Conservation (phyloP, 805 yeast species). For the Saccharomycopsis oosterbeekiorum region DNA sequence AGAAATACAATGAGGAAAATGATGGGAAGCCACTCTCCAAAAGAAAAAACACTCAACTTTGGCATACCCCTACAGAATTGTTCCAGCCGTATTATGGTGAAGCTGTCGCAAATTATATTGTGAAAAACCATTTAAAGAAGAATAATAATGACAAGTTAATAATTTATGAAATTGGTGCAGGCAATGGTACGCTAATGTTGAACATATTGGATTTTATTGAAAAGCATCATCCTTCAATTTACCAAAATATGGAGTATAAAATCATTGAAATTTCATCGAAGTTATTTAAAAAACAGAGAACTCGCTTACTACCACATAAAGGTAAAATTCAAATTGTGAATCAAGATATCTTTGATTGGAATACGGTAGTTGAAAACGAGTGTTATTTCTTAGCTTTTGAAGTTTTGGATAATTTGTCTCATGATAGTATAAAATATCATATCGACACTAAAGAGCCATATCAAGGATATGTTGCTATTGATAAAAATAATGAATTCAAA, state of each 20-base stretch:
- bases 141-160: constrained; percentile 36
- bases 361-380: constrained; percentile 45
- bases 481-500: constrained; percentile 62
- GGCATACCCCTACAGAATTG: constrained; percentile 88
- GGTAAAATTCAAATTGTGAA: constrained; percentile 56
- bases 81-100: constrained; percentile 81
- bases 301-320: constrained; percentile 35
- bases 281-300: constrained; percentile 47
- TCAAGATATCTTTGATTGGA: constrained; percentile 72
- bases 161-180: constrained; percentile 85
- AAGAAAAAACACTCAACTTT: constrained; percentile 41
- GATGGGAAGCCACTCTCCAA: constrained; percentile 2
- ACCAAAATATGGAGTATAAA: constrained; percentile 53
- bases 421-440: constrained; percentile 73
- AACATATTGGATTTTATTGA: constrained; percentile 60
- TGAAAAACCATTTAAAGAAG: constrained; percentile 60
- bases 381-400: constrained; percentile 75
- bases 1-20: constrained; percentile 21
- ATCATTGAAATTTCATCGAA: constrained; percentile 63
- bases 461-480: constrained; percentile 71
- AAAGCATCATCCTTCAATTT: constrained; percentile 61
- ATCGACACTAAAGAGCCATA: constrained; percentile 53
- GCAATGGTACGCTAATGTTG: constrained; percentile 78
- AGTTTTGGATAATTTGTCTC: constrained; percentile 77
- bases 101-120: constrained; percentile 70